Conservation (phyloP, 441 rosid species). For the Populus tomentosa region DNA sequence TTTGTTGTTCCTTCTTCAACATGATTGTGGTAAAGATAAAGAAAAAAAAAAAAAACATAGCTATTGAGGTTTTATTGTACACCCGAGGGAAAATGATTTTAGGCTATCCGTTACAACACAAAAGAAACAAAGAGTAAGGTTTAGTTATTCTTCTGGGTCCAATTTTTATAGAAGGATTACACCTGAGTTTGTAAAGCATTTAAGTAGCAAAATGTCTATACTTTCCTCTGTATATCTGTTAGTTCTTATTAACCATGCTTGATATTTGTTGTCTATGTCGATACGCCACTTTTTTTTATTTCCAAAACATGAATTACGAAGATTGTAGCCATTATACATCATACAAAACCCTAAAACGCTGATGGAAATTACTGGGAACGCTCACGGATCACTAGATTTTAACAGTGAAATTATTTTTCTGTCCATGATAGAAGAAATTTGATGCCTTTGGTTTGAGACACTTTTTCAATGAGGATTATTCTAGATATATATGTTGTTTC, state of each 20-base stretch:
- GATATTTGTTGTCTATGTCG: too few species aligned
- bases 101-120: neutral
- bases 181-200: neutral
- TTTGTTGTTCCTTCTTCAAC: neutral
- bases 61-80: neutral
- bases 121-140: neutral
- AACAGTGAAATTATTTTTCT: neutral
- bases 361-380: neutral
- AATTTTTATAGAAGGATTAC: neutral
- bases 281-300: neutral
- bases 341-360: neutral
- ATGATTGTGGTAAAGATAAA: neutral
- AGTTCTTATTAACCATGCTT: neutral
- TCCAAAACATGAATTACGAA: neutral
- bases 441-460: neutral
- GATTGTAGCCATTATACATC: neutral
- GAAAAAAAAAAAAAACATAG: neutral
- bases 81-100: neutral
- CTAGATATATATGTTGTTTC: too few species aligned
- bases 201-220: neutral
- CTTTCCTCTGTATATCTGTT: neutral
- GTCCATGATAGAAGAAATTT: neutral
- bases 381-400: too few species aligned
- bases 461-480: too few species aligned
- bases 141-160: neutral